Evolutionary conservation across 352 stramenopile genomes (phyloP).

Genomic region (Pythium aquatile): DNA sequence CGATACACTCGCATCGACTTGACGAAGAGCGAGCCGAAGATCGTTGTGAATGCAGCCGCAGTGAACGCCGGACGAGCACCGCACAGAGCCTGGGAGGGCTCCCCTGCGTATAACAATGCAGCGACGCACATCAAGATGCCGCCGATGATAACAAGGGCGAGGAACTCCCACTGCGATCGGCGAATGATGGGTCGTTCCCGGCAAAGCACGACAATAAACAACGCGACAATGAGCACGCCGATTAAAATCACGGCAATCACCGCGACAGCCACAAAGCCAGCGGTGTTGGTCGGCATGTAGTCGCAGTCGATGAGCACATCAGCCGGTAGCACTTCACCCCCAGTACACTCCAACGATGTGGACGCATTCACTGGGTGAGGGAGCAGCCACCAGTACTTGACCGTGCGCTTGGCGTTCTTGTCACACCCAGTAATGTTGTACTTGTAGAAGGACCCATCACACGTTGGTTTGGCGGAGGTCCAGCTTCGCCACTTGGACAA

Average conservation of each 20-base stretch:
- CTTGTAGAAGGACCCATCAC: constrained; percentile 41
- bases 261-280: neutral
- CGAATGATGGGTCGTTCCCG: constrained; percentile 37
- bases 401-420: constrained; percentile 25
- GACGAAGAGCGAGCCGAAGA: constrained; percentile 33
- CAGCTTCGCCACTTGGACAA: constrained; percentile 25
- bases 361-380: constrained; percentile 14
- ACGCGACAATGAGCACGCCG: neutral
- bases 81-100: constrained; percentile 24
- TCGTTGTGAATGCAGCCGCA: constrained; percentile 30
- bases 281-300: constrained; percentile 29
- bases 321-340: constrained; percentile 26
- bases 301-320: constrained; percentile 32
- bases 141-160: constrained; percentile 30
- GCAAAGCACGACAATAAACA: constrained; percentile 32
- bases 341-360: constrained; percentile 37
- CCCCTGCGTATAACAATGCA: constrained; percentile 23
- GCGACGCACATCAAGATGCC: constrained; percentile 30
- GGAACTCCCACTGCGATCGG: constrained; percentile 38
- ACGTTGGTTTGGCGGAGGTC: constrained; percentile 31
- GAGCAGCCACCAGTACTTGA: constrained; percentile 46
- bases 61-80: constrained; percentile 24
- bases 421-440: constrained; percentile 44
- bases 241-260: constrained; percentile 5
- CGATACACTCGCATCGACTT: constrained; percentile 44